Conservation (phyloP, 164 flowering plant genomes). For the Stephania yunnanensis region DNA sequence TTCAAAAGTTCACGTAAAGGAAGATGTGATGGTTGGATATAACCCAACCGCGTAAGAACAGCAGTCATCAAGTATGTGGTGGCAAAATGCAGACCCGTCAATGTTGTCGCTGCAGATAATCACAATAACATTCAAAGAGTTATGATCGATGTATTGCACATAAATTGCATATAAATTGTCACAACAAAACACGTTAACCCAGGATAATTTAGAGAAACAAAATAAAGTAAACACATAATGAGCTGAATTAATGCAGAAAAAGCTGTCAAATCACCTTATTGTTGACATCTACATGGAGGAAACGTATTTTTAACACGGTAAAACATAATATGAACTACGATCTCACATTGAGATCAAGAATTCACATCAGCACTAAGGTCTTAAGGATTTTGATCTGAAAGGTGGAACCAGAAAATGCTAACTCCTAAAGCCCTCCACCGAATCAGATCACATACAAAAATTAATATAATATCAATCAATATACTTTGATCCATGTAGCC, state of each 20-base stretch:
- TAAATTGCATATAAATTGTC: neutral
- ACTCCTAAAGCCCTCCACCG: no score
- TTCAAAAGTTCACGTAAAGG: constrained; percentile 67
- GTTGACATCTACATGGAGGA: neutral
- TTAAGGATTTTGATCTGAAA: no score
- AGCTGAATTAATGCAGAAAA: neutral
- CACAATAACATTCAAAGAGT: constrained; percentile 3
- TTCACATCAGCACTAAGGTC: no score
- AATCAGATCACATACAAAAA: constrained; percentile 11
- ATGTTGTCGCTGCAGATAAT: constrained; percentile 77
- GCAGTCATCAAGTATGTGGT: constrained; percentile 72
- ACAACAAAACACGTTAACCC: neutral
- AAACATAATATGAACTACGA: neutral
- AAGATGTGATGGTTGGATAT: constrained; percentile 66
- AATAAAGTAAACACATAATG: neutral
- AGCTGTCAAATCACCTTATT: neutral
- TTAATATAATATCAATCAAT: no score
- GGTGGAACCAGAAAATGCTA: no score
- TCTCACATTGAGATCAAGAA: no score
- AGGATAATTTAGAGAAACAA: neutral
- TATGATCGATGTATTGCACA: neutral
- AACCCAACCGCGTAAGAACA: constrained; percentile 67
- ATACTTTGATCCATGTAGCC: no score
- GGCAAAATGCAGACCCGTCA: constrained; percentile 88
- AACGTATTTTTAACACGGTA: neutral